A percentile compares a stretch with the other conserved stretches of the same genome.
Conservation (phyloP, 257 asterid species). For the Jasminum sambac region DNA sequence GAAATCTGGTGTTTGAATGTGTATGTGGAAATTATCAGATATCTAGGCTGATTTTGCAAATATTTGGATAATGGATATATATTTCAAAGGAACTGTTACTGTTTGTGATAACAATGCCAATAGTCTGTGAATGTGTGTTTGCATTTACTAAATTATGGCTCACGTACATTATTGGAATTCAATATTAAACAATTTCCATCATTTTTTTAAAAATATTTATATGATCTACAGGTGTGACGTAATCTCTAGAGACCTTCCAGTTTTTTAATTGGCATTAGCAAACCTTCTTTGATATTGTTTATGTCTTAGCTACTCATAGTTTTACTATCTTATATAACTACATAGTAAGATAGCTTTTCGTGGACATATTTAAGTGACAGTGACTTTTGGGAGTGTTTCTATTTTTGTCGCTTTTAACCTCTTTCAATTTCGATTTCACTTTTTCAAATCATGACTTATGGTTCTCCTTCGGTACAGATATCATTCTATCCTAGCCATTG, state of each 20-base stretch:
- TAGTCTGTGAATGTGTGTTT: background rate
- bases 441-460: background rate
- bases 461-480: background rate
- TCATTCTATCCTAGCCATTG: background rate
- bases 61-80: background rate
- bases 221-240: slow-evolving; percentile 1
- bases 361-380: background rate
- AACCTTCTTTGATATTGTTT: slow-evolving; percentile 5
- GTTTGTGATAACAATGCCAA: background rate
- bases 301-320: background rate
- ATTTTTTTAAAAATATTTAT: too few species aligned
- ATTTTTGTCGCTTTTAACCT: background rate
- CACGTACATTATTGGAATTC: background rate
- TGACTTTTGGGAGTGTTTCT: background rate
- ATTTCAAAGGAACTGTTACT: background rate
- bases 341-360: background rate
- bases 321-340: slow-evolving; percentile 1
- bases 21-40: background rate
- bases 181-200: background rate
- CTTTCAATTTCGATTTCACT: background rate
- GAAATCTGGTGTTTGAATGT: background rate
- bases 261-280: background rate
- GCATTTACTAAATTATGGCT: background rate
- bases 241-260: background rate
- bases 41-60: slow-evolving; percentile 11